Evolutionary conservation across 345 rosid genomes (phyloP), one percentile per base, ranked within the genome.

Genomic region (Turritis glabra): DNA sequence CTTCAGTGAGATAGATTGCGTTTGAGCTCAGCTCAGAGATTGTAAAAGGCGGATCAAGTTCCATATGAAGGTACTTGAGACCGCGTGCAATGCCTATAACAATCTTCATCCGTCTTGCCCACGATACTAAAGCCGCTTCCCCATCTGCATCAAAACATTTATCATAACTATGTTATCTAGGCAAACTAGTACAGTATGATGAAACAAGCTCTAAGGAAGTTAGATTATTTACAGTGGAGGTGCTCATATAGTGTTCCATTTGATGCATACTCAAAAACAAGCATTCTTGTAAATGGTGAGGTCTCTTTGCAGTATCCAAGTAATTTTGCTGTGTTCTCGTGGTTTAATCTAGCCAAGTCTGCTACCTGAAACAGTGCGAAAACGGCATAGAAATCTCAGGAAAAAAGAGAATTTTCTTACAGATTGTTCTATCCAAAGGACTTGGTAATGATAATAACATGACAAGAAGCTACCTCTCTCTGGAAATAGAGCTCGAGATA

Each of bases 201-300:
- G 56, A 66, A 17, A 55, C 26, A 52, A 29, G 33, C 61, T 47
- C 62, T 44, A 54, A 69, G 51, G 46, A 69, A 59, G 60, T 37
- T 69, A 46, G 74, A 65, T 37, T 61, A 82, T 85, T 87, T 89
- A 95, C 99, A 95, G 66, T 95, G 99, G 54, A 95, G 96, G 67
- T 95, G 93, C 79, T 95, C 99, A 43, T 88, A 87, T 33, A 95
- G 86, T 13, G 99, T 95, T 69, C 99, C 98, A 47, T 95, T 92
- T 30, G 97, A 92, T 71, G 99, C 91, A 84, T 95, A 92, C 80
- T 92, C 92, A 47, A 95, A 89, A 67, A 95, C 90, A 78, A 95
- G 85, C 96, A 95, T 95, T 81, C 97, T 84, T 23, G 98, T 77
- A 83, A 90, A 95, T 32, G 98, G 98, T 41, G 75, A 64, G 73